Base-by-base conservation (phyloP, 2,329 filamentous ascomycete species). In the Capronia epimyces region DNA sequence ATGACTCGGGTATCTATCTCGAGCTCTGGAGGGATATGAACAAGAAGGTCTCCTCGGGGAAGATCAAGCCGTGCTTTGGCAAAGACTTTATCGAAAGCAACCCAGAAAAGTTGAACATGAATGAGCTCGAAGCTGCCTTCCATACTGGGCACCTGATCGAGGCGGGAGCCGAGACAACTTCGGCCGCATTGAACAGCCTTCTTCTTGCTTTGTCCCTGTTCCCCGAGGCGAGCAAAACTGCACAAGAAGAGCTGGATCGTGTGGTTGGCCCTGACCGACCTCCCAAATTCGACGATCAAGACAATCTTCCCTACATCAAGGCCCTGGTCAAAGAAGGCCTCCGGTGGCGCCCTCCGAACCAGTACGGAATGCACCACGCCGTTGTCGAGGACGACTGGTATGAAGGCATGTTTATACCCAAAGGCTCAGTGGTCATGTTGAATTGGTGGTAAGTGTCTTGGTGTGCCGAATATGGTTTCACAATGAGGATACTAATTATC, bases 101-200 rank as follows among this genome's bases (percentile, higher is more conserved):
- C 22, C 52, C 52, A 2, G 22, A 50, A 34, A 59, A 59, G 43
- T 25, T 54, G 8, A 53, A 53, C 5, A 18, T 59, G 16, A 48
- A 56, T 24, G 34, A 49, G 16, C 44, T 56, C 7, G 47, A 56
- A 40, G 50, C 53, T 7, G 56, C 56, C 2, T 59, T 54, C 40
- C 48, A 52, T 25, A 53, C 56, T 5, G 56, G 56, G 8, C 50
- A 50, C 6, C 39, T 59, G n/a, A 56, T 64, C 31, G 74, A 74
- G 22, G 75, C 73, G 10, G 71, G 75, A 20, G 75, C 68, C 2
- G 76, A 78, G 51, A 78, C 75, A 0, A 77, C 74, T 0, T 70
- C 73, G 0, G 71, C 68, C 3, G 74, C 70, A 0, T 63, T 77
- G 12, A 72, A 71, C 52, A 71, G 67, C 7, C 75, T 70, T 64